A percentile compares a stretch with the other conserved stretches of the same genome.
phyloP scores from a whole-genome alignment of 352 stramenopile genomes.

The Globisporangium barbulae region DNA sequence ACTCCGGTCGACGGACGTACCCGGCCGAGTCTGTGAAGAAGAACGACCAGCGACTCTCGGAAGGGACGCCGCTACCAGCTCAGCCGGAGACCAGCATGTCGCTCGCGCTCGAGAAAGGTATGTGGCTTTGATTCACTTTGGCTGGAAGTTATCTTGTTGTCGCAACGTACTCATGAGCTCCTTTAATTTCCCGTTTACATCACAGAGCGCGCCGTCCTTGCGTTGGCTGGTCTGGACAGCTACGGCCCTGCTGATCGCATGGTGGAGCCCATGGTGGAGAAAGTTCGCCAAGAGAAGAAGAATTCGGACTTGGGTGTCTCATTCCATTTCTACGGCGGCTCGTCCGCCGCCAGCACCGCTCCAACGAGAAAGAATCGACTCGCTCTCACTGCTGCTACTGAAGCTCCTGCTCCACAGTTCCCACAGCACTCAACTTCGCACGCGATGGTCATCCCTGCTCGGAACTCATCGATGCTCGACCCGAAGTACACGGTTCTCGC shows the following conservation, averaged over 20 bases:
- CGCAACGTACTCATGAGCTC: not conserved
- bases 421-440: conserved; percentile 6
- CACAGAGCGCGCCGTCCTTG: conserved; percentile 22
- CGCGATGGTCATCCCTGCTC: conserved; percentile 18
- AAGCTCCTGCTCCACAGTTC: not conserved
- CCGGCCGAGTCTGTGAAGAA: conserved; percentile 55
- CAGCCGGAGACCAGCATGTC: conserved; percentile 37
- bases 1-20: conserved; percentile 64
- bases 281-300: conserved; percentile 15
- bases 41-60: conserved; percentile 40
- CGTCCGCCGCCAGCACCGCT: conserved; percentile 11
- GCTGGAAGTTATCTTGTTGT: not conserved
- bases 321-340: conserved; percentile 57
- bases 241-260: conserved; percentile 10
- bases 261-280: conserved; percentile 24
- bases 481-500: conserved; percentile 36
- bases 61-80: conserved; percentile 18
- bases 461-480: conserved; percentile 12
- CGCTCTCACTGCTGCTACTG: conserved; percentile 21
- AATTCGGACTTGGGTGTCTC: conserved; percentile 39
- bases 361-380: conserved; percentile 21
- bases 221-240: conserved; percentile 11
- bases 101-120: conserved; percentile 29
- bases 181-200: not conserved
- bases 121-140: not conserved